Evolutionary conservation across 2,329 filamentous ascomycete species (phyloP), one percentile per base, ranked within the genome.

Genomic region (Amphichorda felina): DNA sequence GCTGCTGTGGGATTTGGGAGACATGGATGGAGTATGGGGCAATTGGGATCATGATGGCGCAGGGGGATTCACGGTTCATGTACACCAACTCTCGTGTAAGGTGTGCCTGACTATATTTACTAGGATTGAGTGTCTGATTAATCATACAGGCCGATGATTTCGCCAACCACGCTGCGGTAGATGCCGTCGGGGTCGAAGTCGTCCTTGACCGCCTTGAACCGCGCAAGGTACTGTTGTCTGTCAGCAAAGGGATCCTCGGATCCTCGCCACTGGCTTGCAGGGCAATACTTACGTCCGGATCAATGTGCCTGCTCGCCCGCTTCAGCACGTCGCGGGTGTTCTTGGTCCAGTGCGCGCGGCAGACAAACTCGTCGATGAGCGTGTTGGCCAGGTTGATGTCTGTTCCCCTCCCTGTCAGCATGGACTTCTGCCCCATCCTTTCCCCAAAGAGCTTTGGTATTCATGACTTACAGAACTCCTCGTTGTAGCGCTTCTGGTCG

Each of bases 281-380:
- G 19, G 10, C 10, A 10, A 33, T 18, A 46, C 56, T 53, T 39
- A 59, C 59, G n/a, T 53, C 45, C 1, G 61, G 57, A 40, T 70
- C 66, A 15, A 70, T 41, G 33, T 69, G 65, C 50, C 66, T 63
- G 28, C 57, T 59, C 1, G 61, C 49, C 31, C 59, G 55, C 34
- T 53, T 45, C 35, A 68, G 61, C 8, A 69, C 56, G 16, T 66
- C 61, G 14, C 66, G 51, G 4, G 63, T 68, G 43, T 69, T 70
- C 53, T 70, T 70, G 9, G 66, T 70, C 66, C 66, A 70, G 47
- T 70, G 66, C 21, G 66, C 66, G 5, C 66, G 56, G 44, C 61
- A 65, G 0, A 64, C 63, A 41, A 70, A 70, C 45, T 70, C 66
- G 18, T 63, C 55, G 33, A 70, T 53, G 14, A 70, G 55, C 0